Evolutionary conservation across 2,329 filamentous ascomycete species (phyloP).

Genomic region (Esteya vermicola): DNA sequence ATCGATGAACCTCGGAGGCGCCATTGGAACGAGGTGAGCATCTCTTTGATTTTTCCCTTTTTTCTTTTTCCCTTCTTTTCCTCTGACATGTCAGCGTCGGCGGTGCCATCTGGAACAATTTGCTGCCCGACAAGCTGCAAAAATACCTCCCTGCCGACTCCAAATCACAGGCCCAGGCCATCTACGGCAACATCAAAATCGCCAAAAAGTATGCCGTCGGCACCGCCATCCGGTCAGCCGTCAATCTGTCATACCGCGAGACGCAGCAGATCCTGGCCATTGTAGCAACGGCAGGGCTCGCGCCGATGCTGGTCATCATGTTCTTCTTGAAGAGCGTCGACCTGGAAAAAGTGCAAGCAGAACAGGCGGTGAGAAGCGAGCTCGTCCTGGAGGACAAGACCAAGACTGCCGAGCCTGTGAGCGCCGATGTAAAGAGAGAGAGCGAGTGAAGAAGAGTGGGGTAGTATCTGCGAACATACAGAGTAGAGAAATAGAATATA

Average conservation of each 20-base stretch:
- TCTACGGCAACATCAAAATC: constrained; percentile 15
- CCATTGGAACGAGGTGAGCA: constrained; percentile 28
- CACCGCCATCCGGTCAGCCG: constrained; percentile 24
- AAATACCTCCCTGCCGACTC: constrained; percentile 11
- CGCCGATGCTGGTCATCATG: constrained; percentile 3
- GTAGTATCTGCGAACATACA: too few relatives aligned
- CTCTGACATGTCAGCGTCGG: constrained; percentile 27
- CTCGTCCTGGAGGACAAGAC: too few relatives aligned
- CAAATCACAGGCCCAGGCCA: constrained; percentile 17
- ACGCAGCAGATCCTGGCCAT: constrained; percentile 27
- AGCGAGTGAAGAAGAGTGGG: too few relatives aligned
- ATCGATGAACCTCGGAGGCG: constrained; percentile 45
- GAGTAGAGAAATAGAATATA: neutral
- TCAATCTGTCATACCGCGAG: constrained; percentile 29
- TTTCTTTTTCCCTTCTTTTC: constrained; percentile 17
- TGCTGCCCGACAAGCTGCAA: constrained; percentile 25
- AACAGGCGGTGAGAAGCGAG: too few relatives aligned
- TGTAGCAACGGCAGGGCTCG: constrained; percentile 1
- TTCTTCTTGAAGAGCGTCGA: constrained; percentile 5
- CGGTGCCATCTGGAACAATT: constrained; percentile 47
- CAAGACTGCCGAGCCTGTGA: too few relatives aligned
- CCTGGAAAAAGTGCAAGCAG: neutral
- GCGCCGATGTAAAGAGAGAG: too few relatives aligned
- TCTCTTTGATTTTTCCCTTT: constrained; percentile 19
- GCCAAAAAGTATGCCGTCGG: constrained; percentile 22